Percentiles rank a stretch among this genome's conserved stretches.
Evolutionary conservation across 345 rosid genomes (phyloP).

Genomic region (Cardamine resedifolia): DNA sequence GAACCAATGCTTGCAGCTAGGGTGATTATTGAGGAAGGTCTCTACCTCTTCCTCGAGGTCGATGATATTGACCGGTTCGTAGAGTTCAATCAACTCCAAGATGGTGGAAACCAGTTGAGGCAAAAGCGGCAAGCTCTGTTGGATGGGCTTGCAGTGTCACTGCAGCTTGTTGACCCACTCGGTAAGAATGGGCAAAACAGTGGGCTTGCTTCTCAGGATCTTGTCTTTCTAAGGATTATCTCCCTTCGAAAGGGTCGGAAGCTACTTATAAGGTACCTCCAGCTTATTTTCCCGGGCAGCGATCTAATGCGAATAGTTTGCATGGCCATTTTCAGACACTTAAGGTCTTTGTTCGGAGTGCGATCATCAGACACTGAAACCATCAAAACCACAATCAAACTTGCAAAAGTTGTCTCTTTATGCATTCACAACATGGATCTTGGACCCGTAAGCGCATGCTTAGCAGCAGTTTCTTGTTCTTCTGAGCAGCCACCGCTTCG

Average conservation of each 20-base stretch:
- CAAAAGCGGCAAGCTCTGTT: constrained; percentile 64
- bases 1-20: constrained; percentile 98
- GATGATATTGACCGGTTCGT: constrained; percentile 87
- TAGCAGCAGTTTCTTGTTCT: constrained; percentile 86
- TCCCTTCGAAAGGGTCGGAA: constrained; percentile 87
- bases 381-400: constrained; percentile 57
- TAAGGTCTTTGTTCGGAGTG: constrained; percentile 75
- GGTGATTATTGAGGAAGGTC: constrained; percentile 85
- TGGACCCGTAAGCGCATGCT: constrained; percentile 70
- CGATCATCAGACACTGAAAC: constrained; percentile 58
- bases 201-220: constrained; percentile 48
- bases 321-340: constrained; percentile 88
- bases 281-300: constrained; percentile 62
- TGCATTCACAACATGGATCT: constrained; percentile 79
- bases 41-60: constrained; percentile 81
- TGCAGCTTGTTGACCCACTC: constrained; percentile 85
- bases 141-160: constrained; percentile 74
- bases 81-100: constrained; percentile 73
- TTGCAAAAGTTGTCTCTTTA: constrained; percentile 52
- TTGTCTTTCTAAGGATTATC: constrained; percentile 65
- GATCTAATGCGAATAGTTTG: constrained; percentile 79
- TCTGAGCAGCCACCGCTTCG: constrained; percentile 86
- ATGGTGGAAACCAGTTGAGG: constrained; percentile 72
- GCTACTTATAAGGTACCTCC: constrained; percentile 77
- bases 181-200: constrained; percentile 57